These are phyloP conservation scores for Botryotinia narcissicola DNA, from an alignment of 2,329 filamentous ascomycete species.

Conservation along the genomic window DNA sequence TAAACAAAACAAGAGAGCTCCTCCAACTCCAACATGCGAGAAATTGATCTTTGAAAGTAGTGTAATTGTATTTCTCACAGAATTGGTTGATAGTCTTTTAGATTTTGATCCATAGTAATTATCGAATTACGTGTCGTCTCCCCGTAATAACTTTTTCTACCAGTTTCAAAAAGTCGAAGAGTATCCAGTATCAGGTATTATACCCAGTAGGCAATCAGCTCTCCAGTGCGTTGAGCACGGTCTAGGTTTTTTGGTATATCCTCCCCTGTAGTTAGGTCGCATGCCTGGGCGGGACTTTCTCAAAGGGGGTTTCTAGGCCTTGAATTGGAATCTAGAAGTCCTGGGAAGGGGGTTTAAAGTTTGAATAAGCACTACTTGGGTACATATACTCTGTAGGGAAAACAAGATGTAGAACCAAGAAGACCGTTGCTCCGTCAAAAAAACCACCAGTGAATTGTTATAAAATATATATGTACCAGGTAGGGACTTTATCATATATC, in stretches of 20 bases:
- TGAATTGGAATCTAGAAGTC: neutral
- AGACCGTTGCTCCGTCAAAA: neutral
- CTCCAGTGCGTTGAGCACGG: slow-evolving; percentile 9
- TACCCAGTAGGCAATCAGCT: neutral
- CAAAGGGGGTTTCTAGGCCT: neutral
- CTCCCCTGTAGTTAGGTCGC: neutral
- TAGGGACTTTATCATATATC: neutral
- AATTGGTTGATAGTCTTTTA: neutral
- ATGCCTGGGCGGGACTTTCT: neutral
- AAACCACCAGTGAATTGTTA: neutral
- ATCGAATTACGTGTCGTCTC: slow-evolving; percentile 16
- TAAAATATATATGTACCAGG: neutral
- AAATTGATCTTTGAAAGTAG: neutral
- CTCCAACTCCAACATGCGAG: slow-evolving; percentile 10
- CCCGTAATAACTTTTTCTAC: neutral
- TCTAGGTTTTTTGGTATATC: neutral
- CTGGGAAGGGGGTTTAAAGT: neutral
- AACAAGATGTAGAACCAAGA: neutral
- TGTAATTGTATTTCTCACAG: neutral
- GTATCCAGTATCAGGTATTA: neutral
- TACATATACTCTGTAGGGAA: neutral
- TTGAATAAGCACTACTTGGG: neutral
- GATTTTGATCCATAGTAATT: slow-evolving; percentile 10
- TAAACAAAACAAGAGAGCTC: neutral
- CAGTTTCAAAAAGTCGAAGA: neutral